Percentiles rank a stretch among this genome's conserved stretches.
These are phyloP conservation scores for Coprinellus micaceus DNA, from an alignment of 768 basidiomycete genomes.

Conservation along the genomic window DNA sequence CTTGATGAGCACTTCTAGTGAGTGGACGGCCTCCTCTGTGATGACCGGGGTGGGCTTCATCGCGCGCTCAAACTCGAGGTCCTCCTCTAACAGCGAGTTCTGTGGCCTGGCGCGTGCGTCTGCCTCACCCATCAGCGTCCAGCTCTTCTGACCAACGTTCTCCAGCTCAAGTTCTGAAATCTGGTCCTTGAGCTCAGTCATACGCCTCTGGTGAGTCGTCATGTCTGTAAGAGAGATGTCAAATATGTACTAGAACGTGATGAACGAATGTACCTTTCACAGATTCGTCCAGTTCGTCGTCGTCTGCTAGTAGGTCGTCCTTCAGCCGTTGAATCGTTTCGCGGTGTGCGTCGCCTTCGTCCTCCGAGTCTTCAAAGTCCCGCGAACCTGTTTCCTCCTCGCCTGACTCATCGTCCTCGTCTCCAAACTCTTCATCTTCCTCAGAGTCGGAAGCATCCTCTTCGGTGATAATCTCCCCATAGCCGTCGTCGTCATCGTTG, in stretches of 20 bases:
- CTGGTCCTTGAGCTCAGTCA: slow-evolving; percentile 68
- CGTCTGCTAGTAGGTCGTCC: slow-evolving; percentile 76
- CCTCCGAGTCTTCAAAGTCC: slow-evolving; percentile 18
- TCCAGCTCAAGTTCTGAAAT: slow-evolving; percentile 80
- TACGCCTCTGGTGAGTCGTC: slow-evolving; percentile 78
- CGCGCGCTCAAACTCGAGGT: slow-evolving; percentile 90
- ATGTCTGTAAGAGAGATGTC: slow-evolving; percentile 39
- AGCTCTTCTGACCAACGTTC: slow-evolving; percentile 86
- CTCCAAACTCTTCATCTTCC: slow-evolving; percentile 24
- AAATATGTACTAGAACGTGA: background rate
- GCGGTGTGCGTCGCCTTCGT: slow-evolving; percentile 18
- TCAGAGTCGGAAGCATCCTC: slow-evolving; percentile 33
- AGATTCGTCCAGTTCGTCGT: slow-evolving; percentile 44
- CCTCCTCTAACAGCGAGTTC: slow-evolving; percentile 89
- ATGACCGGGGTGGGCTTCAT: slow-evolving; percentile 84
- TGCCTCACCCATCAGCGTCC: slow-evolving; percentile 92
- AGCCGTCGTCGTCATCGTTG: slow-evolving; percentile 40
- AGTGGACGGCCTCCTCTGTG: slow-evolving; percentile 81
- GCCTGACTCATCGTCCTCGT: slow-evolving; percentile 18
- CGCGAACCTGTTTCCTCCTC: slow-evolving; percentile 26
- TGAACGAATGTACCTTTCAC: slow-evolving; percentile 18
- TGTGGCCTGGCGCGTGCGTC: slow-evolving; percentile 77
- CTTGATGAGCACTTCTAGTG: slow-evolving; percentile 89
- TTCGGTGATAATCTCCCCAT: slow-evolving; percentile 19
- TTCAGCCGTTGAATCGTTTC: slow-evolving; percentile 65